phyloP scores from a whole-genome alignment of 192 early-diverging fungal genomes.

The Coemansia sp. region DNA sequence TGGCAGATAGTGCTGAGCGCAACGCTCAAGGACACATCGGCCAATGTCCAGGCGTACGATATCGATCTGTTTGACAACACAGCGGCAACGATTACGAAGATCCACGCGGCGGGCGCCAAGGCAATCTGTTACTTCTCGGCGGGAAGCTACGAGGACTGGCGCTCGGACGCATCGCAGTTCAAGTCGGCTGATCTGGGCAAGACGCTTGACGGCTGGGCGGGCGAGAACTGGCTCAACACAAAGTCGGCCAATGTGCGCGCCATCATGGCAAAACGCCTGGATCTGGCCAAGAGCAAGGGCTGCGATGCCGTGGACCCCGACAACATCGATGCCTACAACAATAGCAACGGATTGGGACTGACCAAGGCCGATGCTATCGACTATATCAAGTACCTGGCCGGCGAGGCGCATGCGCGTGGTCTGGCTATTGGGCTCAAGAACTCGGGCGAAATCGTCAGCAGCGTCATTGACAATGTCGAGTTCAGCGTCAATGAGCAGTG shows the following conservation, averaged over 20 bases:
- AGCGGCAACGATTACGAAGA: background rate
- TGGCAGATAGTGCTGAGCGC: slow-evolving; percentile 6
- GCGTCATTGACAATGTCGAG: slow-evolving; percentile 11
- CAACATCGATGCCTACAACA: slow-evolving; percentile 10
- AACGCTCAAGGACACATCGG: background rate
- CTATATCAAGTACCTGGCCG: slow-evolving; percentile 3
- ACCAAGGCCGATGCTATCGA: background rate
- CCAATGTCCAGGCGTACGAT: background rate
- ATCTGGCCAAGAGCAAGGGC: slow-evolving; percentile 4
- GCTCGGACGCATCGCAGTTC: background rate
- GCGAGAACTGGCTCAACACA: background rate
- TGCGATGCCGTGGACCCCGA: slow-evolving; percentile 8
- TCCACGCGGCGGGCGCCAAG: slow-evolving; percentile 1
- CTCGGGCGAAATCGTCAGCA: background rate
- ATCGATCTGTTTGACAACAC: slow-evolving; percentile 4
- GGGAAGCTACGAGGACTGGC: slow-evolving; percentile 9
- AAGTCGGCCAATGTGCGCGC: slow-evolving; percentile 2
- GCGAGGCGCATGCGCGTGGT: slow-evolving; percentile 8
- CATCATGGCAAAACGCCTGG: slow-evolving; percentile 4
- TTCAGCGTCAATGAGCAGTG: slow-evolving; percentile 11
- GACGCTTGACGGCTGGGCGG: slow-evolving; percentile 1
- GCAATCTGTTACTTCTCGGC: slow-evolving; percentile 9
- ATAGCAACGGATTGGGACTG: slow-evolving; percentile 1
- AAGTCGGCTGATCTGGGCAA: slow-evolving; percentile 1
- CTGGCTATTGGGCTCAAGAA: slow-evolving; percentile 2